These are phyloP conservation scores for Phylloporus sp. DNA, from an alignment of 1,284 basidiomycete species.

Conservation along the genomic window DNA sequence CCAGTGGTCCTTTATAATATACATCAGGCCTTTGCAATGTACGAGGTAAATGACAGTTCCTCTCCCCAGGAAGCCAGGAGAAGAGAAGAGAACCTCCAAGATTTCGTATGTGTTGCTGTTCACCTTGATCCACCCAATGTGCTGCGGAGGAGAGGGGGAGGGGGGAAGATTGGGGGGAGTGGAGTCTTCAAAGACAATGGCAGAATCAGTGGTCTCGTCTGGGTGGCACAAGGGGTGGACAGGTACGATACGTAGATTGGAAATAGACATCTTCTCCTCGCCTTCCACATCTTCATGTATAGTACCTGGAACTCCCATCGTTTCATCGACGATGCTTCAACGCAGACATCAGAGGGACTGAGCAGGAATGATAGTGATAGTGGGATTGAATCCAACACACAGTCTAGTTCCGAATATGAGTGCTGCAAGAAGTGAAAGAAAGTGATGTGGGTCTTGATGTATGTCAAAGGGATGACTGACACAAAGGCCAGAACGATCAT, in stretches of 20 bases:
- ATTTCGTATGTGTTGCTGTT: background rate
- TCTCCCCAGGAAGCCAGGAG: slow-evolving; percentile 1
- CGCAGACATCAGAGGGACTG: no score
- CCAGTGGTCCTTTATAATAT: no score
- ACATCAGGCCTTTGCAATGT: no score
- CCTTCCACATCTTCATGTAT: background rate
- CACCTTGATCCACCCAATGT: slow-evolving; percentile 2
- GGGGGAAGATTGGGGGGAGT: background rate
- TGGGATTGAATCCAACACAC: no score
- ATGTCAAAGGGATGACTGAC: no score
- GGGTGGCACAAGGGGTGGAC: background rate
- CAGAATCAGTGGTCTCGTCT: no score
- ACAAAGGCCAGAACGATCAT: background rate
- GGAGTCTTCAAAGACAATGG: no score
- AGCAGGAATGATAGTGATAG: no score
- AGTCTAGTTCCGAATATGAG: no score
- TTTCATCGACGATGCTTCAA: background rate
- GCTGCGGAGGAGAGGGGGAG: background rate
- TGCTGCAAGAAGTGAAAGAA: no score
- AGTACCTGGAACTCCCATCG: background rate
- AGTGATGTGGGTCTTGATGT: no score
- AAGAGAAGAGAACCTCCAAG: background rate
- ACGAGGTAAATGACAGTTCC: background rate
- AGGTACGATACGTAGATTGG: background rate
- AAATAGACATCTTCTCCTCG: background rate